phyloP scores from a whole-genome alignment of 495 filamentous ascomycete genomes.

The Xylaria telfairii region DNA sequence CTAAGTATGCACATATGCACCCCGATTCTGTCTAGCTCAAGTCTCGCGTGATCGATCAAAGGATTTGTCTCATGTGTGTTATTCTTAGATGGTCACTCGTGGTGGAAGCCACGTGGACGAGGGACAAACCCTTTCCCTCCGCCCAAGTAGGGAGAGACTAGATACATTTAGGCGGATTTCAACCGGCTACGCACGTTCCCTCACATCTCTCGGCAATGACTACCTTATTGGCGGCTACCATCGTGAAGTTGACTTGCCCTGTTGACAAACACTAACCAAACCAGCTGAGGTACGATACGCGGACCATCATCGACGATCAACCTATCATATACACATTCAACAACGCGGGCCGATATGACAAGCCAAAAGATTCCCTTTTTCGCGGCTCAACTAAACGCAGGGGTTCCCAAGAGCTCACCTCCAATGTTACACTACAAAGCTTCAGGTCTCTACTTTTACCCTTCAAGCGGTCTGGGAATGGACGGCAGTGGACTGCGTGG shows the following conservation, averaged over 20 bases:
- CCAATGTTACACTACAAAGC: conserved; percentile 13
- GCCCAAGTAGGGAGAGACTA: not conserved
- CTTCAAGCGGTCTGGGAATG: not conserved
- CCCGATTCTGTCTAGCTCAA: not conserved
- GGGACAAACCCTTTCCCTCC: not conserved
- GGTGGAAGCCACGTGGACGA: conserved; percentile 22
- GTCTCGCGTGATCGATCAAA: conserved; percentile 20
- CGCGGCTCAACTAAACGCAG: conserved; percentile 23
- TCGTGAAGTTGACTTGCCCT: not conserved
- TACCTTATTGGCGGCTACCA: not conserved
- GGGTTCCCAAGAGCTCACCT: conserved; percentile 22
- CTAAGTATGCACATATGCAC: conserved; percentile 23
- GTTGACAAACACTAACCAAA: not conserved
- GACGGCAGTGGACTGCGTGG: not conserved
- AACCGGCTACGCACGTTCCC: conserved; percentile 7
- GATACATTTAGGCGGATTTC: conserved; percentile 4
- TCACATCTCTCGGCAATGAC: not conserved
- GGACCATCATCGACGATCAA: not conserved
- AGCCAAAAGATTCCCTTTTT: not conserved
- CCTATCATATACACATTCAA: not conserved
- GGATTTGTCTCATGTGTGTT: conserved; percentile 20
- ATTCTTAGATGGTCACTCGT: conserved; percentile 18
- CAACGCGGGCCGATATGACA: not conserved
- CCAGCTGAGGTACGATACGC: not conserved
- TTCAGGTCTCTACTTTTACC: not conserved